Evolutionary conservation across 1,284 basidiomycete species (phyloP), one percentile per base, ranked within the genome.

Genomic region (Marasmius tenuissimus): DNA sequence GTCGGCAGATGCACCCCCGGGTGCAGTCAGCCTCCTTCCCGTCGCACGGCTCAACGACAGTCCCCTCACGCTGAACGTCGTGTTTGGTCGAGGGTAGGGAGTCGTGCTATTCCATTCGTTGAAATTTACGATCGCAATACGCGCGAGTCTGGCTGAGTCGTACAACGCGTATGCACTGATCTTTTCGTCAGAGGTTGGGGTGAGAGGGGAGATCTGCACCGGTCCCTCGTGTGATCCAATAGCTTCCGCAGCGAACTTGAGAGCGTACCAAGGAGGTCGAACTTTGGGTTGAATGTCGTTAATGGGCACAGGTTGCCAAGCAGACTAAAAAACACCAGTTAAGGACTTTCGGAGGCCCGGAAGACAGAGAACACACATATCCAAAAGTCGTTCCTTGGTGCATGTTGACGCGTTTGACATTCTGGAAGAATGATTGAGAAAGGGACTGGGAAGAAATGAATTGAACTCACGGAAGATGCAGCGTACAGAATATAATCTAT

Each of bases 301-400:
- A 3, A 57, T 52, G 10, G 60, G 48, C 4, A 61, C 42, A 22
- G 60, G 60, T 34, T 61, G 60, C 60, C 60, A 61, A 3, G 60
- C 60, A n/a, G 60, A 55, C 60, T 61, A 12, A 39, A 35, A 38
- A 35, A 33, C 14, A 55, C 27, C 53, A 37, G 8, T 12, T 34
- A 22, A 35, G 22, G 3, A 18, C 33, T 7, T 8, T 14, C 54
- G 14, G 22, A 35, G 16, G 10, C 1, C 0, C 20, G 39, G 18
- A 12, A 9, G 38, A 47, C 33, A 20, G 20, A 39, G 14, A 22
- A 61, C 47, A 12, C 14, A 61, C 56, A 16, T 61, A 61, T 9
- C 60, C 60, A 37, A 61, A 61, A 18, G 60, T 61, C 9, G 60
- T 61, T 9, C 60, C 60, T 48, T 61, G 60, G 49, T 61, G 60